Evolutionary conservation across 2,329 filamentous ascomycete species (phyloP).

Genomic region (Colletotrichum tabaci): DNA sequence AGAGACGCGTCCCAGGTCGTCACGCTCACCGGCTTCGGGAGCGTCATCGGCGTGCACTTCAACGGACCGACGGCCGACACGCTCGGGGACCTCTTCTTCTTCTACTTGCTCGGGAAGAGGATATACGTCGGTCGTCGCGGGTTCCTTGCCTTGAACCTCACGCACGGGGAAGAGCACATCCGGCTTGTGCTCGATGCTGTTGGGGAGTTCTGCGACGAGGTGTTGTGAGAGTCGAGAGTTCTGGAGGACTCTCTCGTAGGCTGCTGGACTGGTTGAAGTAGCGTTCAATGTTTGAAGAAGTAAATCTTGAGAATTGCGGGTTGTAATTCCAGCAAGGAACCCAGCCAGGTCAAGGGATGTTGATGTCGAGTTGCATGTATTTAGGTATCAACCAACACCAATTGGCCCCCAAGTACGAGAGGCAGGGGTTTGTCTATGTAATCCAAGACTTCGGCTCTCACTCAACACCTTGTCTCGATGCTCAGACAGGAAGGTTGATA

Average conservation of each 20-base stretch:
- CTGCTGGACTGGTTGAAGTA: background rate
- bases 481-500: conserved; percentile 43
- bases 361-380: background rate
- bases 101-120: conserved; percentile 33
- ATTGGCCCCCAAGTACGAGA: background rate
- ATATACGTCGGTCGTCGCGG: conserved; percentile 40
- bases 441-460: background rate
- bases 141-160: conserved; percentile 39
- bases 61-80: conserved; percentile 12
- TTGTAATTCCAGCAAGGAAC: background rate
- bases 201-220: conserved; percentile 20
- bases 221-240: conserved; percentile 1
- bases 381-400: no score
- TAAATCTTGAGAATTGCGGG: no score
- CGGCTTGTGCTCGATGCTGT: conserved; percentile 10
- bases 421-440: no score
- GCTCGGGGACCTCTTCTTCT: conserved; percentile 39
- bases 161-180: conserved; percentile 35
- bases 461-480: background rate
- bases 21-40: conserved; percentile 35
- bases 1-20: conserved; percentile 13
- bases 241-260: background rate
- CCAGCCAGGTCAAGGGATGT: no score
- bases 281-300: no score
- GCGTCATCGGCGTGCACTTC: conserved; percentile 37